These are phyloP conservation scores for Cyberlindnera mississippiensis DNA, from an alignment of 805 yeast genomes.

Conservation along the genomic window DNA sequence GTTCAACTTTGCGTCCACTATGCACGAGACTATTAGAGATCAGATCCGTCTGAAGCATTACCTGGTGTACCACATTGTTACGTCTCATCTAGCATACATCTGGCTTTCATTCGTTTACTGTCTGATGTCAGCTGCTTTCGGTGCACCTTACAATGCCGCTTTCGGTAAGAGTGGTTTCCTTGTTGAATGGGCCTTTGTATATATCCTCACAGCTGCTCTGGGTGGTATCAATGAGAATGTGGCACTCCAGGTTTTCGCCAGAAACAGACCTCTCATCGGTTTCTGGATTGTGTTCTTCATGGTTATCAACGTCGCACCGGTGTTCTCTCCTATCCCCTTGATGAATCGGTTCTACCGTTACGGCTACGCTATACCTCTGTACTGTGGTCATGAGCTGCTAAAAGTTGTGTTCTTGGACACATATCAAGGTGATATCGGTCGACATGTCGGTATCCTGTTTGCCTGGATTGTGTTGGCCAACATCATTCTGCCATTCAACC, in stretches of 20 bases:
- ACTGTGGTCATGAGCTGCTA: conserved; percentile 51
- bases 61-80: conserved; percentile 41
- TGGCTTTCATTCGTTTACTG: conserved; percentile 51
- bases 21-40: conserved; percentile 34
- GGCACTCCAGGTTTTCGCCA: conserved; percentile 44
- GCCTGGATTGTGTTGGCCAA: conserved; percentile 51
- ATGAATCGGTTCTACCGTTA: conserved; percentile 32
- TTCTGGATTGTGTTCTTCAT: conserved; percentile 69
- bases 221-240: conserved; percentile 65
- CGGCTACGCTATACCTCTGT: conserved; percentile 62
- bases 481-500: conserved; percentile 33
- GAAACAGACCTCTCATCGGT: conserved; percentile 60
- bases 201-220: conserved; percentile 59
- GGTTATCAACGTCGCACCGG: conserved; percentile 54
- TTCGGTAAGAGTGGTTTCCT: conserved; percentile 64
- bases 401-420: conserved; percentile 53
- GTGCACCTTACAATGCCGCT: conserved; percentile 44
- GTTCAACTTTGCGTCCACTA: conserved; percentile 48
- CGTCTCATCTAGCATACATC: conserved; percentile 36
- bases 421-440: conserved; percentile 48
- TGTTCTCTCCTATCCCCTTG: conserved; percentile 50
- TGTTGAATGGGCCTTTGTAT: conserved; percentile 60
- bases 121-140: conserved; percentile 58
- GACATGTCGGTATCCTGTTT: conserved; percentile 48
- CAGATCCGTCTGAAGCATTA: conserved; percentile 31